A percentile compares a stretch with the other conserved stretches of the same genome.
phyloP scores from a whole-genome alignment of 2,329 filamentous ascomycete genomes.

The Cercospora zeina region DNA sequence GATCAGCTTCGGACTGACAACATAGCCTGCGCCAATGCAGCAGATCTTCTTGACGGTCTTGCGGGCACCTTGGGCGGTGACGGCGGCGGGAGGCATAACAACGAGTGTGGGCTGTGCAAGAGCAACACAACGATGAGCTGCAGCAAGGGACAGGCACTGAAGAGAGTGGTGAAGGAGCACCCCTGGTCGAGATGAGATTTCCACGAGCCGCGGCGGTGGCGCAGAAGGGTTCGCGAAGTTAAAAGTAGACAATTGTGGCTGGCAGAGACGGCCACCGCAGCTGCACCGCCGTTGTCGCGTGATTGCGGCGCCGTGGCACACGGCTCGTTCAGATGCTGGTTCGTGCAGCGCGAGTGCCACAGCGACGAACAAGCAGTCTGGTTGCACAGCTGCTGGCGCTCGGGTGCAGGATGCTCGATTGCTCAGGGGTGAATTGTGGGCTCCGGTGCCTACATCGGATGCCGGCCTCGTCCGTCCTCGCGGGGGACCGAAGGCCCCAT shows the following conservation, averaged over 20 bases:
- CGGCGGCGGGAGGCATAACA: slow-evolving; percentile 9
- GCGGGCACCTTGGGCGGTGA: slow-evolving; percentile 6
- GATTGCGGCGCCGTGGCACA: background rate
- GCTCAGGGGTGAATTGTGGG: background rate
- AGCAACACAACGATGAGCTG: background rate
- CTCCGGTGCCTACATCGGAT: background rate
- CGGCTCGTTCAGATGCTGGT: slow-evolving; percentile 13
- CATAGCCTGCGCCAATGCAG: slow-evolving; percentile 74
- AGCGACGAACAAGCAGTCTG: background rate
- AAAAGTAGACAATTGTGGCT: slow-evolving; percentile 10
- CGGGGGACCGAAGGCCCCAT: background rate
- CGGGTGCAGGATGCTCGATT: no score
- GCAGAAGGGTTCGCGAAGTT: slow-evolving; percentile 2
- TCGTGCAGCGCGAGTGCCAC: slow-evolving; percentile 5
- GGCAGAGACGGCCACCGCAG: background rate
- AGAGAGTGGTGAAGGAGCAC: background rate
- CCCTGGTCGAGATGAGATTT: background rate
- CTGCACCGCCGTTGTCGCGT: background rate
- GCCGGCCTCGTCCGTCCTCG: background rate
- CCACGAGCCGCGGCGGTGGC: slow-evolving; percentile 8
- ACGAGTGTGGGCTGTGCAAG: background rate
- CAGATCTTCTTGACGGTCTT: slow-evolving; percentile 57
- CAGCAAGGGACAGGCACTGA: background rate
- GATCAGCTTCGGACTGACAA: slow-evolving; percentile 53
- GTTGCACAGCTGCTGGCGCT: background rate